Percentiles rank a stretch among this genome's conserved stretches.
Conservation (phyloP, 2,329 filamentous ascomycete species). For the Colletotrichum costaricense region DNA sequence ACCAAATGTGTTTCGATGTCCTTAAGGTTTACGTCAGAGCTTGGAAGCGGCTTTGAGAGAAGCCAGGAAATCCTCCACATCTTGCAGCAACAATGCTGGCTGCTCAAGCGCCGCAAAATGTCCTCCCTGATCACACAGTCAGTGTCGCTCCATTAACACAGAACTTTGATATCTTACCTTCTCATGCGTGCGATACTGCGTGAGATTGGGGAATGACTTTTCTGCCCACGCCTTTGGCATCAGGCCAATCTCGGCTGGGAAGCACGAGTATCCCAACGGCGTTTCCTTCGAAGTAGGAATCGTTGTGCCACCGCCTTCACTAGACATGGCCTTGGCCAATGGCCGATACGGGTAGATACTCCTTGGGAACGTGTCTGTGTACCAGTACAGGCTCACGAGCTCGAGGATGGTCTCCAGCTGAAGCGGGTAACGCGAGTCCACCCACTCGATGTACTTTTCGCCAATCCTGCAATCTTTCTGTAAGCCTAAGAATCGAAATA, state of each 20-base stretch:
- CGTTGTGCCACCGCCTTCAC: neutral
- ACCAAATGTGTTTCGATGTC: too few relatives aligned
- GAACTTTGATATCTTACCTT: neutral
- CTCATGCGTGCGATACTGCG: conserved; percentile 22
- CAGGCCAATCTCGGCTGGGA: conserved; percentile 53
- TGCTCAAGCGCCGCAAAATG: conserved; percentile 32
- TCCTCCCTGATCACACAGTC: neutral
- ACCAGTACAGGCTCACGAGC: conserved; percentile 65
- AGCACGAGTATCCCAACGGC: conserved; percentile 58
- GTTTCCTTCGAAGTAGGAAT: conserved; percentile 49
- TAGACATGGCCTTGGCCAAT: neutral
- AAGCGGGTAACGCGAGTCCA: conserved; percentile 51
- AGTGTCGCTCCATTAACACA: neutral
- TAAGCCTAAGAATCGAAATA: neutral
- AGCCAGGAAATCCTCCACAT: conserved; percentile 14
- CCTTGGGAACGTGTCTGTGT: conserved; percentile 60
- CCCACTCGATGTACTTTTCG: conserved; percentile 68
- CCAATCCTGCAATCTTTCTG: conserved; percentile 56
- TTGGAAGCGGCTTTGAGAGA: neutral
- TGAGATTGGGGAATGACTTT: conserved; percentile 33
- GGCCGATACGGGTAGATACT: conserved; percentile 61
- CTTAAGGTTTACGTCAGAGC: neutral
- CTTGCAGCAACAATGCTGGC: conserved; percentile 29
- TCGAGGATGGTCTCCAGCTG: conserved; percentile 58
- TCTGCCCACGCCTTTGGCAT: conserved; percentile 50